Evolutionary conservation across 2,329 filamentous ascomycete genomes (phyloP).

Genomic region (Penicillium sp.): DNA sequence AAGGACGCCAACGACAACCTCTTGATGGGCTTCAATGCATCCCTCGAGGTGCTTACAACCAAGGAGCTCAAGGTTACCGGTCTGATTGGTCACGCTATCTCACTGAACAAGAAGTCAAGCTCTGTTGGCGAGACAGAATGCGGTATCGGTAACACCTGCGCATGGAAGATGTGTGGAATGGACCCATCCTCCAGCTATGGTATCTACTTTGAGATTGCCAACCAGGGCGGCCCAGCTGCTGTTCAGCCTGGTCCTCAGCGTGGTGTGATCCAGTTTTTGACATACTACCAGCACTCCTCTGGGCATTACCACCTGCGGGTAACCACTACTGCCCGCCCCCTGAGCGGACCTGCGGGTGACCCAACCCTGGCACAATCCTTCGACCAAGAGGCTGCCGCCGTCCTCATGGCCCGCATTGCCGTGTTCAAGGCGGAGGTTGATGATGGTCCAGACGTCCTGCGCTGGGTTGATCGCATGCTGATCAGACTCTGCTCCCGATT

Average conservation of each 20-base stretch:
- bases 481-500: conserved; percentile 95
- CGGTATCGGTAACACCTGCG: conserved; percentile 96
- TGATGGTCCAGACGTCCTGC: conserved; percentile 93
- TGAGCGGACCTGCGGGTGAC: conserved; percentile 91
- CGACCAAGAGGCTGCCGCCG: conserved; percentile 94
- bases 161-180: conserved; percentile 99
- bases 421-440: conserved; percentile 99
- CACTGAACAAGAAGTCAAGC: conserved; percentile 95
- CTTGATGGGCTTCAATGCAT: conserved; percentile 96
- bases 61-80: conserved; percentile 98
- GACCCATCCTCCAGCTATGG: conserved; percentile 92
- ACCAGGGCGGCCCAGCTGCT: conserved; percentile 80
- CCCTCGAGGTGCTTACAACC: conserved; percentile 90
- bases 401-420: conserved; percentile 98
- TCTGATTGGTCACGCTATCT: conserved; percentile 93
- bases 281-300: conserved; percentile 96
- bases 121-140: conserved; percentile 98
- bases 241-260: conserved; percentile 86
- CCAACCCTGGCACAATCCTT: conserved; percentile 95
- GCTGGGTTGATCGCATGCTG: conserved; percentile 98
- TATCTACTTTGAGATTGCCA: conserved; percentile 96
- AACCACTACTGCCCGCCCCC: conserved; percentile 84
- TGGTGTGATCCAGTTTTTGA: conserved; percentile 96
- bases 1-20: conserved; percentile 94
- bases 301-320: conserved; percentile 95